Percentiles rank a stretch among this genome's conserved stretches.
Evolutionary conservation across 768 basidiomycete genomes (phyloP).

Genomic region (Rhizopogon roseolus): DNA sequence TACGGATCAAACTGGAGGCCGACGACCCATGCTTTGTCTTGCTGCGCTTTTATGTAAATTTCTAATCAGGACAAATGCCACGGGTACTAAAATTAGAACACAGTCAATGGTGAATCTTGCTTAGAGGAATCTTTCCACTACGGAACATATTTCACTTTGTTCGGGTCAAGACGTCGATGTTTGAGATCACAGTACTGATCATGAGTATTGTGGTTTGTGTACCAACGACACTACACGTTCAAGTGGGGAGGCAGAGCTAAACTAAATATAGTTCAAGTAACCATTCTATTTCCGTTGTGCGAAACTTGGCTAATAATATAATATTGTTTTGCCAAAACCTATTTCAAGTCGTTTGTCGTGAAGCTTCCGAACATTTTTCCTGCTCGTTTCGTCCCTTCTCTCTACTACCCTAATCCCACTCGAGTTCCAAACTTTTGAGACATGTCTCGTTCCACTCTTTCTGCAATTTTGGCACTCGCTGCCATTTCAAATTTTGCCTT

Average conservation of each 20-base stretch:
- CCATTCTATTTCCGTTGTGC: not conserved
- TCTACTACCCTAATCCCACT: not conserved
- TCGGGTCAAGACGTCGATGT: no score
- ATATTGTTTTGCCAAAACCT: not conserved
- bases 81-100: no score
- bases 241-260: not conserved
- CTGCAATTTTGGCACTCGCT: slow-evolving; percentile 27
- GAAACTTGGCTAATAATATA: not conserved
- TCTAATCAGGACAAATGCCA: no score
- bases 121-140: no score
- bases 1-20: no score
- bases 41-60: no score
- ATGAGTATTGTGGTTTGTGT: no score
- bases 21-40: no score
- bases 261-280: not conserved
- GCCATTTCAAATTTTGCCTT: slow-evolving; percentile 23
- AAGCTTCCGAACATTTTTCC: not conserved
- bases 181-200: no score
- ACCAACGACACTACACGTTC: no score
- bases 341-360: not conserved
- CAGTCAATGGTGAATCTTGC: no score
- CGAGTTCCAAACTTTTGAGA: slow-evolving; percentile 13
- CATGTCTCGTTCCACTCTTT: slow-evolving; percentile 50
- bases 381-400: not conserved
- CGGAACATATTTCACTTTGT: no score